Percentiles rank a stretch among this genome's conserved stretches.
These are phyloP conservation scores for Aspergillus amoenus DNA, from an alignment of 2,329 filamentous ascomycete genomes.

Conservation along the genomic window DNA sequence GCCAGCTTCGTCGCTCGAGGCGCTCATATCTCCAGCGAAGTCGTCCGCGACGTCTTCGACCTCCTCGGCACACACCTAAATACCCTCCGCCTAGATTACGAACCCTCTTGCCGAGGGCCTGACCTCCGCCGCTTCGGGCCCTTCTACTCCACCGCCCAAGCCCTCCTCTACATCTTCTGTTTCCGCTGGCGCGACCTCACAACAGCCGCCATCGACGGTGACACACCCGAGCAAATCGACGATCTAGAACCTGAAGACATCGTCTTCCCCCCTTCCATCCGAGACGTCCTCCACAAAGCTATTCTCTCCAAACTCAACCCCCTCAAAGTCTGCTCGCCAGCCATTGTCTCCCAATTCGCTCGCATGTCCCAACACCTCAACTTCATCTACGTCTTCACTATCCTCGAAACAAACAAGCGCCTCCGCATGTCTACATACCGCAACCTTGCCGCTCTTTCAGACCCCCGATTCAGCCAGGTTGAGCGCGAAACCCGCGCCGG, in stretches of 20 bases:
- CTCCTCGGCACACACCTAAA: slow-evolving; percentile 77
- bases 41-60: slow-evolving; percentile 79
- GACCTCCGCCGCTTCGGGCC: slow-evolving; percentile 79
- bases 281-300: slow-evolving; percentile 71
- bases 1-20: slow-evolving; percentile 93
- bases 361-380: slow-evolving; percentile 80
- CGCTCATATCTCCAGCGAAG: slow-evolving; percentile 71
- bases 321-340: slow-evolving; percentile 87
- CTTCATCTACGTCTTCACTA: slow-evolving; percentile 84
- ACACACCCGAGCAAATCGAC: slow-evolving; percentile 54
- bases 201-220: slow-evolving; percentile 55
- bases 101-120: slow-evolving; percentile 74
- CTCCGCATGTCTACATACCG: slow-evolving; percentile 72
- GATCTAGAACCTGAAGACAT: slow-evolving; percentile 67
- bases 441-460: slow-evolving; percentile 36
- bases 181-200: slow-evolving; percentile 94
- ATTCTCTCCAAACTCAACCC: slow-evolving; percentile 91
- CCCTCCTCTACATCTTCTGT: slow-evolving; percentile 91
- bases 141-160: slow-evolving; percentile 87
- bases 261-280: slow-evolving; percentile 72
- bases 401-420: slow-evolving; percentile 90
- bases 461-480: slow-evolving; percentile 41
- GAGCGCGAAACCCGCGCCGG: slow-evolving; percentile 58
- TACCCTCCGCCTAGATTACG: slow-evolving; percentile 68
- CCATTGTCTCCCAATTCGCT: slow-evolving; percentile 89